Evolutionary conservation across 495 filamentous ascomycete species (phyloP).

Genomic region (Trichocladium antarcticum): DNA sequence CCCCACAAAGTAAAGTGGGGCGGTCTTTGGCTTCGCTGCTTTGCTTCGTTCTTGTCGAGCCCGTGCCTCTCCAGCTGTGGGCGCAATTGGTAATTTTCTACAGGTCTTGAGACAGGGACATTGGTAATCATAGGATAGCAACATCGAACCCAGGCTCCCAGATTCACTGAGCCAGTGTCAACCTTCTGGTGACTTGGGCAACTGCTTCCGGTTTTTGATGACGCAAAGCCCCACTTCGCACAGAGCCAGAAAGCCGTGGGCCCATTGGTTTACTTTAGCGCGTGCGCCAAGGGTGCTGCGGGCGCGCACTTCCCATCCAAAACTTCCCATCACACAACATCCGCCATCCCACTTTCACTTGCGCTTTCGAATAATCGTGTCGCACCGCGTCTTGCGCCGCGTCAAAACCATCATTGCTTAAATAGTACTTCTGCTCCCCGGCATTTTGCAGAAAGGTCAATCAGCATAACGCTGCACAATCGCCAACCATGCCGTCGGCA

Average conservation of each 20-base stretch:
- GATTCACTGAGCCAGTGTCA: too few species aligned
- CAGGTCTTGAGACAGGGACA: too few species aligned
- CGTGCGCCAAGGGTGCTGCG: background rate
- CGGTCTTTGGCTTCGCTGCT: too few species aligned
- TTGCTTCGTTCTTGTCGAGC: too few species aligned
- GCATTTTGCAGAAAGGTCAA: background rate
- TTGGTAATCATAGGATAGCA: too few species aligned
- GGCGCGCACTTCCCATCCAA: background rate
- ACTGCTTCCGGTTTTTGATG: background rate
- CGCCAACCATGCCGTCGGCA: conserved; percentile 48
- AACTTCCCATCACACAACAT: background rate
- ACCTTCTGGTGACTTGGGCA: too few species aligned
- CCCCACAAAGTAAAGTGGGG: too few species aligned
- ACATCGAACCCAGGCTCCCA: too few species aligned
- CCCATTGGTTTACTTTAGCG: conserved; percentile 1
- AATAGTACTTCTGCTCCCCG: background rate
- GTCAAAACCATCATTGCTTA: background rate
- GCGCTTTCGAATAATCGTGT: background rate
- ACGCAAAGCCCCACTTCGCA: background rate
- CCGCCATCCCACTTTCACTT: background rate
- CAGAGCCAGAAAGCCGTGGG: background rate
- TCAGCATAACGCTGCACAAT: conserved; percentile 9
- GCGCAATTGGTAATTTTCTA: too few species aligned
- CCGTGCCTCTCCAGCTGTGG: too few species aligned
- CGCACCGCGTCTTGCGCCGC: background rate